Evolutionary conservation across 1,284 basidiomycete species (phyloP), one percentile per base, ranked within the genome.

Genomic region (Malassezia globosa): DNA sequence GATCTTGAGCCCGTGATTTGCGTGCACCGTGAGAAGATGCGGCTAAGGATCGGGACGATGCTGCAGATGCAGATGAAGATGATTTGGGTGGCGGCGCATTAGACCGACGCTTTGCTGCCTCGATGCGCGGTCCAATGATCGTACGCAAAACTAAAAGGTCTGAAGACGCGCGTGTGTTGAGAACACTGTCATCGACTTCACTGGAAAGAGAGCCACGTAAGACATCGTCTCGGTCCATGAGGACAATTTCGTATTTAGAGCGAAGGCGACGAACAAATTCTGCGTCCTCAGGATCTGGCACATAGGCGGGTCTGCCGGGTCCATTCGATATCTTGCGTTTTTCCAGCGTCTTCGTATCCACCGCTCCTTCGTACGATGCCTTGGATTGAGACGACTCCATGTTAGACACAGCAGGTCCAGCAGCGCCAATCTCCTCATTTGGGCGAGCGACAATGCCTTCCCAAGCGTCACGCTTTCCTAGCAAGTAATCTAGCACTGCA

Each of bases 1-100:
- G 90, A 72, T 84, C 61, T 46, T 65, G 65, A 2, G 65, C 60
- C 25, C 72, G 60, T 36, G 59, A 56, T 39, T 61, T 65, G 40
- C 60, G 55, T 16, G 54, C 55, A 18, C 42, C 49, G 25, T 11
- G 18, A 18, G 19, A 18, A 3, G 36, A 11, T 14, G 29, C 33
- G 18, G 27, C 26, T 14, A 44, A 8, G 7, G 54, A 13, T 4
- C 45, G 40, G 8, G 51, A 24, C 21, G 56, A 31, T 7, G 43
- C 23, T 21, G 54, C 26, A 4, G 55, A 40, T 11, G 51, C 35
- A n/a, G 45, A 52, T 14, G 41, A 21, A 21, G 41, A 43, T 21
- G 39, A 27, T 37, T 55, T 59, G 40, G 55, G 49, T 11, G 29
- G 16, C 5, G 61, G 57, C 34, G 49, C 50, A 23, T 43, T 47